phyloP scores from a whole-genome alignment of 116 monocot genomes.

The Trichopus zeylanicus region DNA sequence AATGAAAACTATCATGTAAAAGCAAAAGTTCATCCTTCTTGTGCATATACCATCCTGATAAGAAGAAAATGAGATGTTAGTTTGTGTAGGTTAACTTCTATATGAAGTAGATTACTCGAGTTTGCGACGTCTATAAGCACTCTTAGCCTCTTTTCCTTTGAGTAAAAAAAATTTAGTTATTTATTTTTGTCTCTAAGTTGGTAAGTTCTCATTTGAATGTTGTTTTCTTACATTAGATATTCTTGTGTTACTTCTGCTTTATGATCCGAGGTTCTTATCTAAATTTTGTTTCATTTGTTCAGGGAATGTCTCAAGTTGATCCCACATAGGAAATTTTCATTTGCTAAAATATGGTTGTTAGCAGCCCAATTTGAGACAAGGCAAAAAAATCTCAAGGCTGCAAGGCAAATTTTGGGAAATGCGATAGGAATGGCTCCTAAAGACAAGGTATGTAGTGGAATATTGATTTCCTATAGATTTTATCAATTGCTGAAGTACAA shows the following conservation, averaged over 20 bases:
- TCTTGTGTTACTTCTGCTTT: not conserved
- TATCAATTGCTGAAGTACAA: no score
- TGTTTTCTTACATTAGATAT: not conserved
- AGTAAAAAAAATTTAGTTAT: no score
- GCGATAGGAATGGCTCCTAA: conserved; percentile 95
- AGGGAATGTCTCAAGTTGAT: conserved; percentile 84
- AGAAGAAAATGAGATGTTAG: no score
- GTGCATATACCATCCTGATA: no score
- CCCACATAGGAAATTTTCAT: conserved; percentile 93
- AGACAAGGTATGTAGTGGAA: conserved; percentile 54
- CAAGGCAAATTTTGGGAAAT: conserved; percentile 73
- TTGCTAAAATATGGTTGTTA: conserved; percentile 90
- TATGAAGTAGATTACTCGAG: no score
- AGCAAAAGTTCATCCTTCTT: no score
- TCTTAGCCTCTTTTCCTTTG: no score
- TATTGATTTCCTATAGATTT: not conserved
- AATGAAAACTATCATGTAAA: no score
- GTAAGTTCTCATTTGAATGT: not conserved
- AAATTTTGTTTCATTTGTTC: conserved; percentile 3
- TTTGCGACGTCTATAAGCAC: no score
- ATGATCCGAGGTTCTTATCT: not conserved
- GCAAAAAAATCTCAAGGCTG: conserved; percentile 66
- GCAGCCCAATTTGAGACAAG: conserved; percentile 92
- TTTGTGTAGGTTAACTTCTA: no score
- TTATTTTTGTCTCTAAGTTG: not conserved